Evolutionary conservation across 768 basidiomycete genomes (phyloP).

Genomic region (Leccinum ochraceum): DNA sequence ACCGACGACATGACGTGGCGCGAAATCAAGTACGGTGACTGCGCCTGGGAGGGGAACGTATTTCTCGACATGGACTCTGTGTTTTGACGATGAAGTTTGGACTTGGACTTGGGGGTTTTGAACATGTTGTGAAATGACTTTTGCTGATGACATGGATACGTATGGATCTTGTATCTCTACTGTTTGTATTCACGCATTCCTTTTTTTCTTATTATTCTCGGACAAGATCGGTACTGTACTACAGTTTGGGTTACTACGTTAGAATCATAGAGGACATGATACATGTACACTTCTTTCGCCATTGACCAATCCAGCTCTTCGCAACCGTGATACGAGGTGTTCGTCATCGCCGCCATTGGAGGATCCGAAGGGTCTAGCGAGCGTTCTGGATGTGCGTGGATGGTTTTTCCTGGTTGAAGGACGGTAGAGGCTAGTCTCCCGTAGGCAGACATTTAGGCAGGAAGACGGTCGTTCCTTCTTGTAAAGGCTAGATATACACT

Average conservation of each 20-base stretch:
- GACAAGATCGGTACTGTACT: not conserved
- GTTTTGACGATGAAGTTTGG: constrained; percentile 32
- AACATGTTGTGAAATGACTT: not conserved
- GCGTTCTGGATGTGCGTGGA: no score
- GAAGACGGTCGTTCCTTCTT: no score
- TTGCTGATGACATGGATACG: not conserved
- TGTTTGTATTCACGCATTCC: not conserved
- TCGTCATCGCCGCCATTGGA: no score
- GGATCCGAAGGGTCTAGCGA: no score
- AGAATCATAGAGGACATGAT: not conserved
- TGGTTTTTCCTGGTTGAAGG: no score
- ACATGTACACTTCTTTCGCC: not conserved
- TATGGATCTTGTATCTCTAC: not conserved
- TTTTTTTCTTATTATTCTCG: not conserved
- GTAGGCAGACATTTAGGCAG: no score
- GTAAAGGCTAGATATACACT: no score
- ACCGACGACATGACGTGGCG: not conserved
- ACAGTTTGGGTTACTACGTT: not conserved
- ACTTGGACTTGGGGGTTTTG: not conserved
- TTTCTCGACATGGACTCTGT: constrained; percentile 4
- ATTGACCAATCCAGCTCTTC: no score
- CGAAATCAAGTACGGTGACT: not conserved
- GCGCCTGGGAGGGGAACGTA: not conserved
- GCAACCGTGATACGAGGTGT: no score
- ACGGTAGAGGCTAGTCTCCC: no score